A percentile compares a stretch with the other conserved stretches of the same genome.
Conservation (phyloP, 305 asterid species). For the Fraxinus angustifolia region DNA sequence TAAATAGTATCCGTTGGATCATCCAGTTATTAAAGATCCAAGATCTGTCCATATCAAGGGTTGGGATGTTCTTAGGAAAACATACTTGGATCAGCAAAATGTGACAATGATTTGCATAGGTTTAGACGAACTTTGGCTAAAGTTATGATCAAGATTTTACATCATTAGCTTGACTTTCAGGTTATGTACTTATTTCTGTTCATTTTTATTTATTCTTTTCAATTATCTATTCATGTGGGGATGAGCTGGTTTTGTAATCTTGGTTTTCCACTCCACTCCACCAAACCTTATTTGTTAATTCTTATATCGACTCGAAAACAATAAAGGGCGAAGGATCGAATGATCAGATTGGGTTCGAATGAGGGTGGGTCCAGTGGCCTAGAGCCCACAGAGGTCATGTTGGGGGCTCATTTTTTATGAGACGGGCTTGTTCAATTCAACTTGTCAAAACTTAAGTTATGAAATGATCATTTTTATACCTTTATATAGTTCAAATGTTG, state of each 20-base stretch:
- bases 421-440: too few relatives aligned
- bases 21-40: conserved; percentile 54
- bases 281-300: too few relatives aligned
- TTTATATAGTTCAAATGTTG: too few relatives aligned
- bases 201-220: neutral
- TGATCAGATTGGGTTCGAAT: too few relatives aligned
- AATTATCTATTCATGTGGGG: neutral
- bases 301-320: too few relatives aligned
- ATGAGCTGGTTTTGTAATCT: neutral
- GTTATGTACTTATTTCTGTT: neutral
- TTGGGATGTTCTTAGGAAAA: conserved; percentile 39
- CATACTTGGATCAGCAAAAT: conserved; percentile 62
- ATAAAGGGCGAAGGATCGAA: too few relatives aligned
- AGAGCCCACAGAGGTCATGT: too few relatives aligned
- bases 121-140: conserved; percentile 43
- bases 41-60: conserved; percentile 42
- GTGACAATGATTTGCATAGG: conserved; percentile 51
- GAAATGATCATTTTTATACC: too few relatives aligned
- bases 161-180: conserved; percentile 7
- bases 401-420: too few relatives aligned
- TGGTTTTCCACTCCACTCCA: neutral
- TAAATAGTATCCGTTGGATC: conserved; percentile 31
- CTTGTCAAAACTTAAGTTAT: too few relatives aligned
- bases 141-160: conserved; percentile 44
- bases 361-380: too few relatives aligned